Evolutionary conservation across 495 filamentous ascomycete species (phyloP), one percentile per base, ranked within the genome.

Genomic region (Lasiosphaeria hispida): DNA sequence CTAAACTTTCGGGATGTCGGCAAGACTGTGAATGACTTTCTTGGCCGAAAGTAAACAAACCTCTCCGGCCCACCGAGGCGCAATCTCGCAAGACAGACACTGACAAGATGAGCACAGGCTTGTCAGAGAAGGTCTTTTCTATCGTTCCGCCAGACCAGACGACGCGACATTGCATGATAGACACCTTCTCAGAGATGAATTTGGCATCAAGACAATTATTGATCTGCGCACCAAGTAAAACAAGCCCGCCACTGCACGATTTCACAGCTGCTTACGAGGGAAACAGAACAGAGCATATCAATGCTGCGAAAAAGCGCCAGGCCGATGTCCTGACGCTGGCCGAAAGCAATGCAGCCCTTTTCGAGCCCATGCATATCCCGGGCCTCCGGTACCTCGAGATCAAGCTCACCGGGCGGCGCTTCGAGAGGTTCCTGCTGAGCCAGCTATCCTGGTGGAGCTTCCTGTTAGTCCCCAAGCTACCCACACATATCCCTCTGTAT

Each of bases 1-100:
- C 76, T 89, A 69, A 94, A 95, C 68, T 92, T 95, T 71, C 85
- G 91, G 37, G 91, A 95, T 79, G 87, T 94, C 54, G 91, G 86
- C n/a, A 74, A 78, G 53, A 85, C 84, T 10, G 76, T 92, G 55
- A 94, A 94, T 57, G 69, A 76, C 18, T 77, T 79, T 41, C 62
- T 78, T 15, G 79, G 79, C 3, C 69, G 72, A 43, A 76, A 77
- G 86, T 87, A 73, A 64, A 77, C 23, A 30, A 30, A 30, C 23
- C 23, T 2, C 23, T 30, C 23, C 23, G 2, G 23, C 23, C 23
- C 23, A 5, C 5, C 2, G 23, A 5, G 2, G 23, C 5, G 23
- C 23, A 30, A 30, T 30, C 5, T 5, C 23, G 5, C n/a, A 60
- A 18, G 34, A 37, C 37, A 30, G 59, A 15, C 14, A 40, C 23